A percentile compares a stretch with the other conserved stretches of the same genome.
These are phyloP conservation scores for Fusarium nodosum DNA, from an alignment of 2,329 filamentous ascomycete species.

Conservation along the genomic window DNA sequence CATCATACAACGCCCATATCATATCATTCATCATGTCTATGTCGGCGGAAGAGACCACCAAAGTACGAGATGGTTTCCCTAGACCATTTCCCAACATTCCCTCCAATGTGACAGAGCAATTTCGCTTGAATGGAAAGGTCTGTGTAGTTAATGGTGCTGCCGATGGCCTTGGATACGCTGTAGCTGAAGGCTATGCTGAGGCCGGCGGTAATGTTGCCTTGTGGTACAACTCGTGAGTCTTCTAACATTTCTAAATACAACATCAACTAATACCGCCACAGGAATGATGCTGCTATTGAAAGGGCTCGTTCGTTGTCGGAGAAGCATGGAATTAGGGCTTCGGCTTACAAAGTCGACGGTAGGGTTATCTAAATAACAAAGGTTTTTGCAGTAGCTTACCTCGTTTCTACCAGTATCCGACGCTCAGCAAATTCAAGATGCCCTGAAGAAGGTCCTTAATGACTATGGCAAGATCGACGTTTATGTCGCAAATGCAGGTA, in stretches of 20 bases:
- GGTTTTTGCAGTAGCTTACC: background rate
- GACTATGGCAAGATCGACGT: constrained; percentile 49
- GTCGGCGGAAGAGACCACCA: constrained; percentile 43
- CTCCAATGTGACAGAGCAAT: constrained; percentile 60
- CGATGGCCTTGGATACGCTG: constrained; percentile 61
- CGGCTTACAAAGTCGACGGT: constrained; percentile 61
- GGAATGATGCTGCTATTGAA: constrained; percentile 54
- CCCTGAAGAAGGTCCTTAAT: constrained; percentile 35
- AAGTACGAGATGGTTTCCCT: constrained; percentile 45
- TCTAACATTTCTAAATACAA: background rate
- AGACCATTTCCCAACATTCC: constrained; percentile 46
- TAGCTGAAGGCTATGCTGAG: constrained; percentile 62
- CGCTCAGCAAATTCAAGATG: constrained; percentile 46
- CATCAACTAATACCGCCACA: background rate
- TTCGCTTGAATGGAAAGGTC: constrained; percentile 58
- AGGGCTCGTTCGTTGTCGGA: constrained; percentile 54
- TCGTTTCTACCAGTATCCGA: constrained; percentile 56
- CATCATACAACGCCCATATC: background rate
- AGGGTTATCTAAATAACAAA: background rate
- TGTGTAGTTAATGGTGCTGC: constrained; percentile 61
- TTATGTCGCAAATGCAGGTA: constrained; percentile 49
- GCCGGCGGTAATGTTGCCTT: constrained; percentile 58
- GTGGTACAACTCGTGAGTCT: constrained; percentile 51
- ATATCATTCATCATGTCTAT: constrained; percentile 47
- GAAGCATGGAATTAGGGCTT: constrained; percentile 54